These are phyloP conservation scores for Kwoniella sp. DNA, from an alignment of 768 basidiomycete species.

Conservation along the genomic window DNA sequence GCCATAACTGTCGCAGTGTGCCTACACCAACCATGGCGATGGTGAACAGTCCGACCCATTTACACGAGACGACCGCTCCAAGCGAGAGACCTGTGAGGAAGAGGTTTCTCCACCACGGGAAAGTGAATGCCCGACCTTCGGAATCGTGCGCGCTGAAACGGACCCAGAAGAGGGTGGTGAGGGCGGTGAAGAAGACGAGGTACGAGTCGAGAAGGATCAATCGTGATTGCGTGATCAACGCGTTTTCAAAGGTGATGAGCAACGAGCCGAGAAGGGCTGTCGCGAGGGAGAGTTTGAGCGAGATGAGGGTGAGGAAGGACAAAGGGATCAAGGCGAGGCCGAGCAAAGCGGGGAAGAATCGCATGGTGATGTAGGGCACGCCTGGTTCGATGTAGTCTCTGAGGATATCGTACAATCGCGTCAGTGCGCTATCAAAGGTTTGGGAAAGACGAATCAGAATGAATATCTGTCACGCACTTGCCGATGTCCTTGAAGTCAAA, in stretches of 20 bases:
- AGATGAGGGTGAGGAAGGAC: conserved; percentile 89
- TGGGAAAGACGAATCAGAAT: neutral
- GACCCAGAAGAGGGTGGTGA: conserved; percentile 82
- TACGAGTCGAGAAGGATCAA: conserved; percentile 97
- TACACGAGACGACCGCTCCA: conserved; percentile 89
- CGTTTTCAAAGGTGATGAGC: conserved; percentile 96
- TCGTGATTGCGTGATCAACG: conserved; percentile 89
- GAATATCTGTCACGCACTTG: conserved; percentile 64
- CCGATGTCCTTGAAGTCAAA: conserved; percentile 98
- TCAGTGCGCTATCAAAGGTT: neutral
- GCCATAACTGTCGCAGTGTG: conserved; percentile 85
- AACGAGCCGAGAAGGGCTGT: conserved; percentile 88
- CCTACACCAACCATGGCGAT: conserved; percentile 88
- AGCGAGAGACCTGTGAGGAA: conserved; percentile 81
- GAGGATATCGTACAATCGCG: too few relatives aligned
- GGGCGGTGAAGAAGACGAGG: conserved; percentile 95
- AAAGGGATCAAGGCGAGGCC: conserved; percentile 88
- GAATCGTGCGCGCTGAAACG: conserved; percentile 87
- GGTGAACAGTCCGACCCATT: conserved; percentile 98
- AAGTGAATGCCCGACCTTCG: conserved; percentile 67
- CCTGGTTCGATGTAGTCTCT: conserved; percentile 72
- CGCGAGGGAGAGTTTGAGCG: conserved; percentile 85
- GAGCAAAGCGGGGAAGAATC: conserved; percentile 85
- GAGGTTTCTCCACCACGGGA: conserved; percentile 92
- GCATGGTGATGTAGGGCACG: conserved; percentile 96